Evolutionary conservation across 169 alveolate species (phyloP).

Genomic region (Babesia ovis): DNA sequence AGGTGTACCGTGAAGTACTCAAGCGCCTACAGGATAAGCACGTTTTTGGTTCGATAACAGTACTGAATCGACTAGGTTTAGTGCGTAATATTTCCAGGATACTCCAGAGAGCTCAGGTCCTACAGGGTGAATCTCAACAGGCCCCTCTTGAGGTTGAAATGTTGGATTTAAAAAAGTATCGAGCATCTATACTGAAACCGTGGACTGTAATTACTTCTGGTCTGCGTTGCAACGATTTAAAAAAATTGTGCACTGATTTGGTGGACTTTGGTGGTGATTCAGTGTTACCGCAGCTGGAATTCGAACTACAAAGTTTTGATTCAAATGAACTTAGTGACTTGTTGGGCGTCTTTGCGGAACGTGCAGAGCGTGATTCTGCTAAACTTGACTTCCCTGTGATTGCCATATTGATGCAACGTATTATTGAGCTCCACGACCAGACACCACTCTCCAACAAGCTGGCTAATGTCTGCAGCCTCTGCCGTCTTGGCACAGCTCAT

Average conservation of each 20-base stretch:
- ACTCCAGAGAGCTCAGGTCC: conserved; percentile 34
- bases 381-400: conserved; percentile 61
- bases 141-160: conserved; percentile 28
- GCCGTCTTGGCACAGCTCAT: conserved; percentile 53
- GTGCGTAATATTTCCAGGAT: conserved; percentile 50
- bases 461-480: conserved; percentile 58
- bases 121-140: conserved; percentile 17
- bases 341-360: conserved; percentile 57
- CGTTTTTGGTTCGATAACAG: conserved; percentile 40
- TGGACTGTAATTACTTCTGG: conserved; percentile 47
- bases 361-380: conserved; percentile 53
- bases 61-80: conserved; percentile 56
- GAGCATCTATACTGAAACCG: conserved; percentile 41
- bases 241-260: conserved; percentile 26
- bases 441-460: conserved; percentile 58
- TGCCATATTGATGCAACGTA: conserved; percentile 52
- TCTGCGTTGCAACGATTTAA: conserved; percentile 16
- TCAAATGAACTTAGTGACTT: conserved; percentile 52
- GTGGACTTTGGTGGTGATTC: conserved; percentile 50
- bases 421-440: conserved; percentile 33
- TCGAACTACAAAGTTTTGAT: conserved; percentile 53
- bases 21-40: conserved; percentile 51
- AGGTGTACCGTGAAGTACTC: conserved; percentile 39
- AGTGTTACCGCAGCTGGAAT: conserved; percentile 64
- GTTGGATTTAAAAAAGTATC: conserved; percentile 29